Base-by-base conservation (phyloP, 2,329 filamentous ascomycete species). In the Leptographium radiaticola region DNA sequence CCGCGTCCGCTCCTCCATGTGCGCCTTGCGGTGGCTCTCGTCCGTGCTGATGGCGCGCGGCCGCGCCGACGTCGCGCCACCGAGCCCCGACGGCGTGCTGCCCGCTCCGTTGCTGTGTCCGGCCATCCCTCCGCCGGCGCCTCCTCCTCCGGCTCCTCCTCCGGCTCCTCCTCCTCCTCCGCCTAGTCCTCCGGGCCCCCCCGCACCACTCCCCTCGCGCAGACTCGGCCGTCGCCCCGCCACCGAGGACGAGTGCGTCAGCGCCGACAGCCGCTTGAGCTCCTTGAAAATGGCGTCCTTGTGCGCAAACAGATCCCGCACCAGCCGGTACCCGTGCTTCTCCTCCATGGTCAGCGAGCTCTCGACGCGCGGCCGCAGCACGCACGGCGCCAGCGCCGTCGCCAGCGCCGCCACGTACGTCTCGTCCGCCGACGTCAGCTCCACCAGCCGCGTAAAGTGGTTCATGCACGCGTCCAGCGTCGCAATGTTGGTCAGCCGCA, bases 381-480 rank as follows among this genome's bases (percentile, higher is more conserved):
- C 82, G 66, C 89, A 96, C 6, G 89, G 86, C 1, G 89, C 86
- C 46, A 98, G 75, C 7, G 75, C 72, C 31, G 82, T 81, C 2
- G 89, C 87, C 42, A 98, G 79, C 40, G 83, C 74, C 13, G 83
- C 67, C 55, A 95, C 72, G 65, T 95, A 98, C 45, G 81, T 73
- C 65, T 98, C 93, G 61, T 95, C 91, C 36, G 93, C 93, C 15
- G 91, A 97, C 2, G 93, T 98, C 58, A 98, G 77, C 67, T 98
- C 93, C 65, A 98, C 94, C 56, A 98, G 75, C 57, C 93, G 87
- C 42, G 91, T 96, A 67, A 98, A 97, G 70, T 98, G 93, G 60
- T 95, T 97, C 77, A 94, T 95, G 66, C 95, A 87, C 43, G 93
- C 93, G 68, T 98, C 93, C 56, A 98, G 81, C n/a, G 93, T 97